Percentiles rank a stretch among this genome's conserved stretches.
These are phyloP conservation scores for Aspergillus unguis DNA, from an alignment of 2,329 filamentous ascomycete genomes.

Conservation along the genomic window DNA sequence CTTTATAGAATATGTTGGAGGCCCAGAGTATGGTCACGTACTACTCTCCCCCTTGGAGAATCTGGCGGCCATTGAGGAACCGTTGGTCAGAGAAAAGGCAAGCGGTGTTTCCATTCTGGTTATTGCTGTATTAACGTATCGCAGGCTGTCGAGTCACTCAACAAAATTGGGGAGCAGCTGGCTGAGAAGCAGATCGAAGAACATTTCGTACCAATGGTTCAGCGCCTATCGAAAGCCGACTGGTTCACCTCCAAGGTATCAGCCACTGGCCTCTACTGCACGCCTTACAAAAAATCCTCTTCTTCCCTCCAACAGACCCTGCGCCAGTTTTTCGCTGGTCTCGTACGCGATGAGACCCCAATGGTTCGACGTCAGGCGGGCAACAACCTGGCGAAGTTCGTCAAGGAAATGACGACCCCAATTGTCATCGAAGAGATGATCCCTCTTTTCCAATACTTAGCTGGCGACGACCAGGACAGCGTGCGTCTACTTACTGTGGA, in stretches of 20 bases:
- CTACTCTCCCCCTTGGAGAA: slow-evolving; percentile 97
- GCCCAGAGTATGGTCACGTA: slow-evolving; percentile 89
- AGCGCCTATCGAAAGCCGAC: slow-evolving; percentile 96
- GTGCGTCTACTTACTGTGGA: slow-evolving; percentile 94
- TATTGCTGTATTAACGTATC: slow-evolving; percentile 5
- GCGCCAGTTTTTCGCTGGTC: slow-evolving; percentile 82
- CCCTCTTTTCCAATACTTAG: slow-evolving; percentile 94
- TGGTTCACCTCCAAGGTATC: slow-evolving; percentile 99
- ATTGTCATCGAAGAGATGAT: slow-evolving; percentile 99
- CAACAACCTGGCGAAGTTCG: slow-evolving; percentile 94
- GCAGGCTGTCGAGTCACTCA: slow-evolving; percentile 95
- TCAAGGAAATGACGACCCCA: slow-evolving; percentile 89
- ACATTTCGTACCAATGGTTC: slow-evolving; percentile 91
- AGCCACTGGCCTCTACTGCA: slow-evolving; percentile 89
- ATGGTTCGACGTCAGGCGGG: slow-evolving; percentile 98
- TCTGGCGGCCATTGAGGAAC: slow-evolving; percentile 96
- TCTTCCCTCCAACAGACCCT: slow-evolving; percentile 85
- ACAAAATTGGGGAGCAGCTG: slow-evolving; percentile 96
- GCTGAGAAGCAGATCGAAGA: slow-evolving; percentile 92
- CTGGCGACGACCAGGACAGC: slow-evolving; percentile 95
- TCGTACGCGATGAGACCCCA: slow-evolving; percentile 97
- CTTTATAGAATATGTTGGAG: slow-evolving; percentile 97
- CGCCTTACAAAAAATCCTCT: slow-evolving; percentile 88
- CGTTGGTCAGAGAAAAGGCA: slow-evolving; percentile 96
- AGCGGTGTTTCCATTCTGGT: slow-evolving; percentile 18